Conservation (phyloP, 768 basidiomycete genomes). For the Psilocybe azurescens region DNA sequence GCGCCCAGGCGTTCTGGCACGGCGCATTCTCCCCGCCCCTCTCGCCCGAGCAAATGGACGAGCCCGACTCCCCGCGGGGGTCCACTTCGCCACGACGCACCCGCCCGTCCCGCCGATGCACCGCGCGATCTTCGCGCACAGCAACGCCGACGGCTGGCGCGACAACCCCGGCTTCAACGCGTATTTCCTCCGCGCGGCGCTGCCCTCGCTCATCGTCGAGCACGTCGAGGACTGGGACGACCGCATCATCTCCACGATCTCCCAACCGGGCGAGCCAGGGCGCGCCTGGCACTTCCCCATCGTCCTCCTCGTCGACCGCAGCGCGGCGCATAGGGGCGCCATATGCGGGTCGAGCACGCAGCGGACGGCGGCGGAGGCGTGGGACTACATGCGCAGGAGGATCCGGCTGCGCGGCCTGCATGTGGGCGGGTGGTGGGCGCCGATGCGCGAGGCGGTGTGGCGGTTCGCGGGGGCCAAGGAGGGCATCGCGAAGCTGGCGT, state of each 20-base stretch:
- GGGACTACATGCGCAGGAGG: constrained; percentile 50
- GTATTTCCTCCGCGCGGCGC: constrained; percentile 75
- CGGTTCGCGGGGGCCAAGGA: constrained; percentile 59
- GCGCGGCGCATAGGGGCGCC: constrained; percentile 73
- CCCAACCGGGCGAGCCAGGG: constrained; percentile 23
- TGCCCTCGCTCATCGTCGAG: constrained; percentile 75
- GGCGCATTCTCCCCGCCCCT: constrained; percentile 47
- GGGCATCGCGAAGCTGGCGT: constrained; percentile 11
- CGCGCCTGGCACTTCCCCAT: constrained; percentile 77
- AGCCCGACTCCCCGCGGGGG: constrained; percentile 6
- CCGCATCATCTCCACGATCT: constrained; percentile 43
- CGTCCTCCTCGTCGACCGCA: constrained; percentile 74
- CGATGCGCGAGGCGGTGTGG: constrained; percentile 68
- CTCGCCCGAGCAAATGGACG: constrained; percentile 9
- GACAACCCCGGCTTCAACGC: constrained; percentile 79
- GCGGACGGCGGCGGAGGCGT: constrained; percentile 74
- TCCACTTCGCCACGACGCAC: constrained; percentile 24
- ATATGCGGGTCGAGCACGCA: constrained; percentile 70
- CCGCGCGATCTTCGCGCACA: constrained; percentile 75
- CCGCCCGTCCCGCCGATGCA: constrained; percentile 57
- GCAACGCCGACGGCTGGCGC: constrained; percentile 67
- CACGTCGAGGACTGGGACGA: constrained; percentile 75
- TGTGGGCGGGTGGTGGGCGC: constrained; percentile 79
- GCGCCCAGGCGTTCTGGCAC: constrained; percentile 76
- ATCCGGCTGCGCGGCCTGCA: constrained; percentile 41